A percentile compares a stretch with the other conserved stretches of the same genome.
These are phyloP conservation scores for Artomyces pyxidatus DNA, from an alignment of 768 basidiomycete species.

Conservation along the genomic window DNA sequence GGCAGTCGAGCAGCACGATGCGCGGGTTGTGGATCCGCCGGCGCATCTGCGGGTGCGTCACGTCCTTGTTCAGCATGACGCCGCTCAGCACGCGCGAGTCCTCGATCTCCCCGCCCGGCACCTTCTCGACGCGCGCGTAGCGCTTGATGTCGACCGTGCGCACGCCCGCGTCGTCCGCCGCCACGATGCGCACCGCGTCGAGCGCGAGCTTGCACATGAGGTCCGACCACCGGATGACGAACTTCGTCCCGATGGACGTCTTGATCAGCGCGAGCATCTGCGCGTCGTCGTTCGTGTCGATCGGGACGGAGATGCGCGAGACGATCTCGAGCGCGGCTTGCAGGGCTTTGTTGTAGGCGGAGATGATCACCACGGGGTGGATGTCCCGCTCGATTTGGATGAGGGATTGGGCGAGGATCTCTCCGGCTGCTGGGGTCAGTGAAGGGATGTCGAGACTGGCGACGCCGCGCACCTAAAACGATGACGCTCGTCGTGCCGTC, in stretches of 20 bases:
- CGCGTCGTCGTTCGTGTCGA: constrained; percentile 74
- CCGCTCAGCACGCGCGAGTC: constrained; percentile 80
- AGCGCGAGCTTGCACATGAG: constrained; percentile 96
- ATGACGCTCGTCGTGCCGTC: constrained; percentile 98
- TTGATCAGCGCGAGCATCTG: constrained; percentile 97
- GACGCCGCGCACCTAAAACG: constrained; percentile 66
- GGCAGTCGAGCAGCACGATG: constrained; percentile 87
- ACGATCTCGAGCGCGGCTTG: constrained; percentile 88
- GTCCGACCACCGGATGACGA: constrained; percentile 92
- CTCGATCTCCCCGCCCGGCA: constrained; percentile 97
- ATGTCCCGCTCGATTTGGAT: constrained; percentile 93
- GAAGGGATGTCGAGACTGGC: background rate
- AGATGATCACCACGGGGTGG: constrained; percentile 98
- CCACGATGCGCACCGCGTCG: constrained; percentile 85
- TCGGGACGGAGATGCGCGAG: constrained; percentile 80
- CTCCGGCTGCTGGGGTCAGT: constrained; percentile 58
- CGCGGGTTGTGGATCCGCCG: constrained; percentile 84
- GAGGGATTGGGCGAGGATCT: constrained; percentile 93
- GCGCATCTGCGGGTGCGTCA: constrained; percentile 96
- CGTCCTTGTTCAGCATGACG: constrained; percentile 98
- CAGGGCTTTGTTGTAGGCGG: constrained; percentile 94
- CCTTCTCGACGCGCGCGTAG: constrained; percentile 94
- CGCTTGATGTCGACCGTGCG: constrained; percentile 97
- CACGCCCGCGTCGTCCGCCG: constrained; percentile 63
- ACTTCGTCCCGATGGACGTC: constrained; percentile 97